Evolutionary conservation across 2,329 filamentous ascomycete species (phyloP), one percentile per base, ranked within the genome.

Genomic region (Stachybotrys echinatus): DNA sequence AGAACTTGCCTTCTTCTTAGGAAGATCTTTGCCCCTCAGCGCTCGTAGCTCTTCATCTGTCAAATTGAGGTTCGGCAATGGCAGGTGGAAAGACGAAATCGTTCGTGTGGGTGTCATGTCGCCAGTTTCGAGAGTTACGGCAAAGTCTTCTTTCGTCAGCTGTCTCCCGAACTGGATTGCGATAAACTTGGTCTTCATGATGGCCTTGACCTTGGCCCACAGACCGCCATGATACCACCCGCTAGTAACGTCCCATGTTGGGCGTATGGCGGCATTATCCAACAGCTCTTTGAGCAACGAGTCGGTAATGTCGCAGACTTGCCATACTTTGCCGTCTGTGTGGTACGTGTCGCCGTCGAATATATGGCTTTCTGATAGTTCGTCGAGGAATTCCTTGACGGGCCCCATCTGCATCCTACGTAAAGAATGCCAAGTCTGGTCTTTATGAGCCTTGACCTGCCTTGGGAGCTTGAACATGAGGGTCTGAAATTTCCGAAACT

Each of bases 231-330:
- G 81, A 63, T 85, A 96, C 89, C 89, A 99, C 2, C 92, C 92
- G 58, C 89, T 88, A 42, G 76, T 76, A 6, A 74, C 66, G 55
- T 88, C 83, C 66, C 82, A 88, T 10, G 73, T 70, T 1, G 72
- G 62, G 5, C 84, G 77, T 20, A 87, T 69, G 5, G 82, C 75
- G 0, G 84, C 74, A 0, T 81, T 79, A 19, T 84, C 77, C 38
- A 96, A 75, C 3, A 96, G 71, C 12, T 74, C 67, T 1, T 74
- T 72, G 2, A 97, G 74, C 1, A 92, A 63, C 0, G 90, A 88
- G 60, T 97, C 92, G 0, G 83, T 87, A 49, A 97, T 86, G 65
- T 99, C 94, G 70, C 91, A 95, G 22, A 95, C 80, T 73, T 97
- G 94, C 87, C 91, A 99, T 46, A 94, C 85, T 61, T 94, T 94